Conservation (phyloP, 83 land plant genomes). For the Larix sibirica region DNA sequence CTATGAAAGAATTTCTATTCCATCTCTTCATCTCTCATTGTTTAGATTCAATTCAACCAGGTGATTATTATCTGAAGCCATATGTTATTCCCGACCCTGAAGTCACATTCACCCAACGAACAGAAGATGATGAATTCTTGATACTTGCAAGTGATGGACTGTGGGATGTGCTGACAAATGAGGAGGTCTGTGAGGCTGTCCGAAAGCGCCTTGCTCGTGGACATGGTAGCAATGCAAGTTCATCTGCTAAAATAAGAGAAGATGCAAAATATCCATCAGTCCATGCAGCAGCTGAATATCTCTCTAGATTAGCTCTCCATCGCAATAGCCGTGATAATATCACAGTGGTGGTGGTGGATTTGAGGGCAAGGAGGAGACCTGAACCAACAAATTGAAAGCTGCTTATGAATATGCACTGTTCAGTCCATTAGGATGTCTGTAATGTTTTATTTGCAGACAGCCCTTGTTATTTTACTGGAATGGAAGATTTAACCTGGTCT, state of each 20-base stretch:
- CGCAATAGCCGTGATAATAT: conserved; percentile 63
- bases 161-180: conserved; percentile 58
- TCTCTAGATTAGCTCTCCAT: conserved; percentile 44
- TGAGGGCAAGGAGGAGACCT: conserved; percentile 8
- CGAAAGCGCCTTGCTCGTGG: conserved; percentile 38
- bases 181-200: conserved; percentile 52
- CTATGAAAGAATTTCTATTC: too few species aligned
- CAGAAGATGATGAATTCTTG: conserved; percentile 47
- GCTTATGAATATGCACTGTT: too few species aligned
- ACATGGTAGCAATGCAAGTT: neutral
- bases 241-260: neutral
- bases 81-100: conserved; percentile 51
- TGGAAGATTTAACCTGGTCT: too few species aligned
- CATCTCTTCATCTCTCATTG: too few species aligned
- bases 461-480: too few species aligned
- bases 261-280: conserved; percentile 33
- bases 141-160: conserved; percentile 64
- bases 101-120: conserved; percentile 34
- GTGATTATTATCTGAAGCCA: conserved; percentile 50
- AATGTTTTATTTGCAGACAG: too few species aligned
- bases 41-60: conserved; percentile 19
- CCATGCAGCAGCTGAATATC: conserved; percentile 58
- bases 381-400: too few species aligned
- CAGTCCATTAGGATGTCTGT: too few species aligned
- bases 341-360: conserved; percentile 56